A percentile compares a stretch with the other conserved stretches of the same genome.
Evolutionary conservation across 2,329 filamentous ascomycete genomes (phyloP).

Genomic region (Laburnicola sp.): DNA sequence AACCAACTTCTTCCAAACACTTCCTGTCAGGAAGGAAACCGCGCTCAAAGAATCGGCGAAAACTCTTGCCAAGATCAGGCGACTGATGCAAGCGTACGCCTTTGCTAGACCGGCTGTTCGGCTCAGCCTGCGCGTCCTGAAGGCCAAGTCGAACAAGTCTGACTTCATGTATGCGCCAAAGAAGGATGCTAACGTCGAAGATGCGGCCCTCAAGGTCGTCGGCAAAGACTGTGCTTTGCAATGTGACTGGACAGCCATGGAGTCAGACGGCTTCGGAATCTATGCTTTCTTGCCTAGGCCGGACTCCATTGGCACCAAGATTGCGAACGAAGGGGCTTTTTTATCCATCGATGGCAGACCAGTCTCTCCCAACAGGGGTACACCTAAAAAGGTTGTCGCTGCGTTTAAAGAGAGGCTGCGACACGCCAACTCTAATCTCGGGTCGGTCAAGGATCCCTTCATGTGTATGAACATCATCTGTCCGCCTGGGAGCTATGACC

Average conservation of each 20-base stretch:
- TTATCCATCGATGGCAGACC: slow-evolving; percentile 71
- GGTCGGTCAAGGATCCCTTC: slow-evolving; percentile 58
- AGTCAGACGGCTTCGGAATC: slow-evolving; percentile 51
- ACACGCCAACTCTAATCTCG: slow-evolving; percentile 24
- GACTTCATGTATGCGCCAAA: slow-evolving; percentile 68
- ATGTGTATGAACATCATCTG: slow-evolving; percentile 67
- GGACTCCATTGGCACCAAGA: slow-evolving; percentile 48
- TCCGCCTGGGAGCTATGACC: slow-evolving; percentile 66
- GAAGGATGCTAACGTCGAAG: slow-evolving; percentile 53
- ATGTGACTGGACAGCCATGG: slow-evolving; percentile 52
- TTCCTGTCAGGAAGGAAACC: slow-evolving; percentile 66
- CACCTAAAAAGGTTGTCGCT: slow-evolving; percentile 61
- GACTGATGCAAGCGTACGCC: slow-evolving; percentile 65
- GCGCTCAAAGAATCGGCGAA: slow-evolving; percentile 62
- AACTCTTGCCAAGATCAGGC: slow-evolving; percentile 60
- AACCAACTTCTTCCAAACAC: slow-evolving; percentile 59
- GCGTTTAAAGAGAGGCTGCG: slow-evolving; percentile 58
- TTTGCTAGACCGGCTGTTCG: slow-evolving; percentile 66
- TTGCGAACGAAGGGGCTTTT: slow-evolving; percentile 55
- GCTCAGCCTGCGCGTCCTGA: slow-evolving; percentile 63
- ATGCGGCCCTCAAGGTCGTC: slow-evolving; percentile 65
- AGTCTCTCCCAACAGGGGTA: slow-evolving; percentile 58
- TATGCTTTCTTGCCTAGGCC: slow-evolving; percentile 62
- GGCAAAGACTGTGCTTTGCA: slow-evolving; percentile 60
- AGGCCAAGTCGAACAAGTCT: slow-evolving; percentile 54